phyloP scores from a whole-genome alignment of 2,329 filamentous ascomycete species.

The Aspergillus oerlinghausenensis region DNA sequence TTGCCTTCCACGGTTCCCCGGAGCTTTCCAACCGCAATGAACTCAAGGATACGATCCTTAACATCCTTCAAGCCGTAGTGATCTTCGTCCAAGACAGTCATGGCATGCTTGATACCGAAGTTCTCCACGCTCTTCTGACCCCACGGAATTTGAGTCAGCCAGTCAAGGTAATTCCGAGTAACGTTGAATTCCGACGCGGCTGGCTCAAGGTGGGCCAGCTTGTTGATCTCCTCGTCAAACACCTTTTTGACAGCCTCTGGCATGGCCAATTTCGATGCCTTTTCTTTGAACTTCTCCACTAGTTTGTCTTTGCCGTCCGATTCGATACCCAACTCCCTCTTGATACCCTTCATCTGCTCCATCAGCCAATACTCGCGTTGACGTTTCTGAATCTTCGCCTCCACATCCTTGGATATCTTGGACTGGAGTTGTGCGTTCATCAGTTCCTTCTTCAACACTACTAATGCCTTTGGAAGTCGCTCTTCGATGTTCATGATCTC shows the following conservation, averaged over 20 bases:
- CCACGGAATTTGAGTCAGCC: constrained; percentile 98
- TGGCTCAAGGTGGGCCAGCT: constrained; percentile 89
- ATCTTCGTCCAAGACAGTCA: constrained; percentile 88
- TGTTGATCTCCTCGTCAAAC: constrained; percentile 97
- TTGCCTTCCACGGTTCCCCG: constrained; percentile 97
- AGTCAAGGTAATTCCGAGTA: constrained; percentile 95
- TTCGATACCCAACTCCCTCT: constrained; percentile 89
- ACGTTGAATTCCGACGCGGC: constrained; percentile 98
- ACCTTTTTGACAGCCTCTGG: constrained; percentile 94
- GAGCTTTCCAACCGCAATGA: constrained; percentile 96
- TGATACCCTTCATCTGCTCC: constrained; percentile 99
- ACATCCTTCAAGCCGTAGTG: constrained; percentile 97
- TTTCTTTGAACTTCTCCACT: constrained; percentile 95
- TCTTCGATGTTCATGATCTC: constrained; percentile 87
- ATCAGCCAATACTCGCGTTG: constrained; percentile 98
- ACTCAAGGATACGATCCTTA: constrained; percentile 96
- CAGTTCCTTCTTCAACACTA: constrained; percentile 93
- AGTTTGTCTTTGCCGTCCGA: constrained; percentile 98
- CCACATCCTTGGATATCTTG: constrained; percentile 97
- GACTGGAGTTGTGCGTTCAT: constrained; percentile 97
- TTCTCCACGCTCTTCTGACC: constrained; percentile 93
- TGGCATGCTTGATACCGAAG: constrained; percentile 88
- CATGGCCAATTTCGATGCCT: constrained; percentile 90
- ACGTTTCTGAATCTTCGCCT: constrained; percentile 93
- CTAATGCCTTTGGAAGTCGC: constrained; percentile 82